A percentile compares a stretch with the other conserved stretches of the same genome.
phyloP scores from a whole-genome alignment of 306 rosid species.

The Malus orientalis region DNA sequence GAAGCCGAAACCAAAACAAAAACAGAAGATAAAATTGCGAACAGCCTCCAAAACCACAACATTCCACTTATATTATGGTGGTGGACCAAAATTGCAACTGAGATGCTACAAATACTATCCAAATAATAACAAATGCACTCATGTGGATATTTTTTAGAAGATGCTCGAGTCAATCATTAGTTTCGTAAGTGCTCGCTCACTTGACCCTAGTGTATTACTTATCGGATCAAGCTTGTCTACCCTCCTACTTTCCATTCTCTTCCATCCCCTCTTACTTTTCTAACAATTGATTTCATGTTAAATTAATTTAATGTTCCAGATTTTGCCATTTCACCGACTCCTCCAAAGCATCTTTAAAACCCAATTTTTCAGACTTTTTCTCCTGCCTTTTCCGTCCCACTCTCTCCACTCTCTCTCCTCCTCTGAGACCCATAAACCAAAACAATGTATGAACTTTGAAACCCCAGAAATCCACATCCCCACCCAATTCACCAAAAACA shows the following conservation, averaged over 20 bases:
- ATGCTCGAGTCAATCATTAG: background rate
- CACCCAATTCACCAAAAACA: background rate
- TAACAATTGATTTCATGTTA: no score
- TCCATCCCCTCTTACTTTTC: no score
- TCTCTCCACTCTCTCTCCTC: no score
- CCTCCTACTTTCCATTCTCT: no score
- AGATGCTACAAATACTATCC: background rate
- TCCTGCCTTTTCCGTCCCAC: no score
- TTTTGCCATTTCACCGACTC: no score
- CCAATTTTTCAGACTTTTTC: no score
- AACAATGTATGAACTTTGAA: conserved; percentile 6
- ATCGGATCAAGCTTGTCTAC: background rate
- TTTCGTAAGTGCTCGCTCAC: background rate
- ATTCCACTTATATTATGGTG: background rate
- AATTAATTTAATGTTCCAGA: no score
- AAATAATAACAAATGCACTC: background rate
- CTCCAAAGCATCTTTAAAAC: no score
- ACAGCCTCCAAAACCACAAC: background rate
- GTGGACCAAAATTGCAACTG: background rate
- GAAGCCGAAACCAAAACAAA: background rate
- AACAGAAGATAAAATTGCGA: no score
- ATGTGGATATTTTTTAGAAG: background rate
- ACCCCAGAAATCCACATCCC: background rate
- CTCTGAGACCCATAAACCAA: background rate
- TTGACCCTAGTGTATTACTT: background rate